These are phyloP conservation scores for Dactylellina drechsleri DNA, from an alignment of 2,329 filamentous ascomycete species.

Conservation along the genomic window DNA sequence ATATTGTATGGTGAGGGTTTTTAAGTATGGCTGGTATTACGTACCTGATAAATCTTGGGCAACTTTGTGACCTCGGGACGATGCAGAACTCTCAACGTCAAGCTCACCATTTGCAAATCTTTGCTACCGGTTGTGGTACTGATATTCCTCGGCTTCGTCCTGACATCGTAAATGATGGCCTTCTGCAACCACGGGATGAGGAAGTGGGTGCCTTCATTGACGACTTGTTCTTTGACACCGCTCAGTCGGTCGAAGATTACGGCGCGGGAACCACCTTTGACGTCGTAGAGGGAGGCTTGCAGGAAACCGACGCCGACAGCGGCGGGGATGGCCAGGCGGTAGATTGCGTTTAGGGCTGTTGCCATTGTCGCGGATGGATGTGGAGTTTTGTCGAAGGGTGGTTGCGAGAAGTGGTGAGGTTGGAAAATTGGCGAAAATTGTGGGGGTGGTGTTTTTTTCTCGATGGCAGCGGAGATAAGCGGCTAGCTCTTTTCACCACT, in stretches of 20 bases:
- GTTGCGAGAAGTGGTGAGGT: constrained; percentile 27
- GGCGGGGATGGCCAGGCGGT: constrained; percentile 77
- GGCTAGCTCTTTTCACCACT: constrained; percentile 4
- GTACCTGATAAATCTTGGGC: constrained; percentile 98
- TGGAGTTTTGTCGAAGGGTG: constrained; percentile 38
- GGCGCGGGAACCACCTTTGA: constrained; percentile 90
- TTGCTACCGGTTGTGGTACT: constrained; percentile 97
- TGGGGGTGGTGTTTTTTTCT: constrained; percentile 16
- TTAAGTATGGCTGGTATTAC: constrained; percentile 56
- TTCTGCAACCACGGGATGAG: constrained; percentile 94
- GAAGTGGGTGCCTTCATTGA: constrained; percentile 97
- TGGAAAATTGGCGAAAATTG: constrained; percentile 48
- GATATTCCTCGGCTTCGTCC: constrained; percentile 97
- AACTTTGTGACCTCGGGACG: constrained; percentile 90
- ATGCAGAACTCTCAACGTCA: constrained; percentile 94
- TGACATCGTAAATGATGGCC: constrained; percentile 94
- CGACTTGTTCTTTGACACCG: constrained; percentile 90
- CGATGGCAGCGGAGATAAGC: constrained; percentile 38
- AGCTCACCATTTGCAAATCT: constrained; percentile 99
- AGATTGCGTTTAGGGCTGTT: constrained; percentile 71
- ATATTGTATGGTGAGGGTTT: neutral
- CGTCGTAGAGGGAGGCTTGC: constrained; percentile 91
- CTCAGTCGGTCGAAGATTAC: constrained; percentile 96
- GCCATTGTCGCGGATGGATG: constrained; percentile 61
- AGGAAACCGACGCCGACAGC: constrained; percentile 74